A percentile compares a stretch with the other conserved stretches of the same genome.
phyloP scores from a whole-genome alignment of 2,329 filamentous ascomycete species.

The Daldinia eschscholtzii region DNA sequence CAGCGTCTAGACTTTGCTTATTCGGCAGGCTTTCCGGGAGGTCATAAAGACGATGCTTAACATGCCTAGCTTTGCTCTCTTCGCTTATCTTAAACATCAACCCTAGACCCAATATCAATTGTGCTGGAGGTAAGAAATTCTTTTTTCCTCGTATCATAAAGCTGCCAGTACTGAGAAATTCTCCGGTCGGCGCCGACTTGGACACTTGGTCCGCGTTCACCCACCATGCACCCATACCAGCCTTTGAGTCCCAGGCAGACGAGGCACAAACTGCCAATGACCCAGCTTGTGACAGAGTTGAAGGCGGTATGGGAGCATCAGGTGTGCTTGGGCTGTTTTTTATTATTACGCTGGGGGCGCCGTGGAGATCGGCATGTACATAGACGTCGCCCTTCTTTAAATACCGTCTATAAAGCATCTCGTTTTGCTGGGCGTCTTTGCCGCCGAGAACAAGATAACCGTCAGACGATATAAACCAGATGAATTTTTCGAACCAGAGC shows the following conservation, averaged over 20 bases:
- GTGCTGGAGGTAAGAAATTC: conserved; percentile 89
- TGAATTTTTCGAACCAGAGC: conserved; percentile 97
- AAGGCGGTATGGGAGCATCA: conserved; percentile 89
- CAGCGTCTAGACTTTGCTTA: conserved; percentile 26
- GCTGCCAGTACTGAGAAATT: conserved; percentile 80
- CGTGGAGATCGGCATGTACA: conserved; percentile 88
- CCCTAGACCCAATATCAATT: conserved; percentile 87
- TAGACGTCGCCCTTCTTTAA: conserved; percentile 92
- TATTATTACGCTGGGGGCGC: conserved; percentile 86
- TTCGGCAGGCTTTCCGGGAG: conserved; percentile 31
- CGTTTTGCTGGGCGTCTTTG: conserved; percentile 89
- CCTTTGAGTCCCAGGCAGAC: conserved; percentile 95
- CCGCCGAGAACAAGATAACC: conserved; percentile 93
- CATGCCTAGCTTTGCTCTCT: conserved; percentile 84
- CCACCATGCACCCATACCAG: conserved; percentile 97
- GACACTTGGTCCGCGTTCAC: conserved; percentile 90
- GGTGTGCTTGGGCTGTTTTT: conserved; percentile 85
- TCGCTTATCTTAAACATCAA: conserved; percentile 91
- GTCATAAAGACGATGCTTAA: conserved; percentile 73
- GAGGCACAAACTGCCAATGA: conserved; percentile 87
- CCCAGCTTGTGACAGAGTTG: conserved; percentile 91
- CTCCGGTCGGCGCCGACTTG: conserved; percentile 83
- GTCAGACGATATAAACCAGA: conserved; percentile 95
- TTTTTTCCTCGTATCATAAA: conserved; percentile 90
- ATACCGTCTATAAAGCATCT: conserved; percentile 89